Evolutionary conservation across 345 rosid species (phyloP).

Genomic region (Rhizophora mangle): DNA sequence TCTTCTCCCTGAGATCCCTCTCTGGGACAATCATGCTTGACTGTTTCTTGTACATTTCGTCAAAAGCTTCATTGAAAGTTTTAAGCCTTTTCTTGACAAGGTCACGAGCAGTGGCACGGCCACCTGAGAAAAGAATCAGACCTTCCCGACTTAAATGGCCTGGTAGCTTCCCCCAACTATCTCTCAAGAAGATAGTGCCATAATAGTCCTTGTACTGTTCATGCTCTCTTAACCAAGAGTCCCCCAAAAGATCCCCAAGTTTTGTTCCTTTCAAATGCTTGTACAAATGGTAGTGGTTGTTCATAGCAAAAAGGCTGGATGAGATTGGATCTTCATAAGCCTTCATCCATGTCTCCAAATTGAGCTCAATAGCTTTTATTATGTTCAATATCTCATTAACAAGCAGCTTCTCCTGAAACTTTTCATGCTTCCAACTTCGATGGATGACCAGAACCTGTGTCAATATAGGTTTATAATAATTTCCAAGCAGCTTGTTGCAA

Average conservation of each 20-base stretch:
- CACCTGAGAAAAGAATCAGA: conserved; percentile 89
- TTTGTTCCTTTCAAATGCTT: conserved; percentile 83
- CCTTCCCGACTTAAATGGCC: conserved; percentile 93
- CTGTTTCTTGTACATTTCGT: conserved; percentile 76
- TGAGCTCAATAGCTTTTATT: conserved; percentile 66
- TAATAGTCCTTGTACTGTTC: conserved; percentile 77
- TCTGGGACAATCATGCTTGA: conserved; percentile 70
- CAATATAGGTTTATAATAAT: conserved; percentile 70
- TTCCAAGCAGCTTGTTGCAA: conserved; percentile 83
- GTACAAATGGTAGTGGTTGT: conserved; percentile 84
- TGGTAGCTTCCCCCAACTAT: conserved; percentile 92
- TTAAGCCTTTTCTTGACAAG: conserved; percentile 92
- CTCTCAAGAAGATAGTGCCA: conserved; percentile 61
- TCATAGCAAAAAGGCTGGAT: conserved; percentile 76
- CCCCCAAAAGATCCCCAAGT: conserved; percentile 74
- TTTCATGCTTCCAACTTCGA: conserved; percentile 90
- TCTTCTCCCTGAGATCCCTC: conserved; percentile 87
- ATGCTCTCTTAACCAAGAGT: conserved; percentile 79
- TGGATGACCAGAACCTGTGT: conserved; percentile 80
- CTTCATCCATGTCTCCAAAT: conserved; percentile 77
- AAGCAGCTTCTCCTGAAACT: conserved; percentile 81
- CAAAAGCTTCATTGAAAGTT: conserved; percentile 87
- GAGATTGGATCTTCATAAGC: conserved; percentile 61
- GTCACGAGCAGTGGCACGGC: conserved; percentile 99
- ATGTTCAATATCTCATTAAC: conserved; percentile 62